Conservation (phyloP, 75 land plant genomes). For the Chamaecyparis obtusa region DNA sequence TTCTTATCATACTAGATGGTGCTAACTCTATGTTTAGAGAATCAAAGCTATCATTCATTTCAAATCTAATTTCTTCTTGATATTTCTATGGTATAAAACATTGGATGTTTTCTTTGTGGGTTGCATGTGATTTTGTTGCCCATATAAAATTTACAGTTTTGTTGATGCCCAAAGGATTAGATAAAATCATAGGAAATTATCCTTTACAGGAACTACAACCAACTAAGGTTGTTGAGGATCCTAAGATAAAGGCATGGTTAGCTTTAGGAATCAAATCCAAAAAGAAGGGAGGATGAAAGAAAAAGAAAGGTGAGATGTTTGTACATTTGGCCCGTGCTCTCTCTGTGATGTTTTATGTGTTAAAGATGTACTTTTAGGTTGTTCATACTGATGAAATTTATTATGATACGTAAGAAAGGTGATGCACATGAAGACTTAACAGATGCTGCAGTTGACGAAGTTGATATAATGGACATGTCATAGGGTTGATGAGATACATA, state of each 20-base stretch:
- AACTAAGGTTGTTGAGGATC: conserved; percentile 69
- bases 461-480: conserved; percentile 36
- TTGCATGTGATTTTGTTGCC: conserved; percentile 85
- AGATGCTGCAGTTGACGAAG: conserved; percentile 47
- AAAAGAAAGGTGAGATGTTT: conserved; percentile 78
- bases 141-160: conserved; percentile 92
- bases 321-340: neutral
- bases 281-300: conserved; percentile 97
- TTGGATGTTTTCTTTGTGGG: neutral
- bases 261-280: conserved; percentile 90
- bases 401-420: conserved; percentile 69
- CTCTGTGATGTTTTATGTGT: neutral
- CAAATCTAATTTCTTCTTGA: neutral
- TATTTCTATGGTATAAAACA: neutral
- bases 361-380: neutral
- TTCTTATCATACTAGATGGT: neutral
- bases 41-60: too few species aligned
- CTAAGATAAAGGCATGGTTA: conserved; percentile 94
- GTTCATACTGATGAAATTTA: neutral
- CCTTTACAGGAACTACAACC: conserved; percentile 78
- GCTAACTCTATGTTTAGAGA: neutral
- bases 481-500: neutral
- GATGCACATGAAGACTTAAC: conserved; percentile 44
- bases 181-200: conserved; percentile 71
- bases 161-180: conserved; percentile 96